Evolutionary conservation across 2,329 filamentous ascomycete species (phyloP).

Genomic region (Fusarium bulbicola): DNA sequence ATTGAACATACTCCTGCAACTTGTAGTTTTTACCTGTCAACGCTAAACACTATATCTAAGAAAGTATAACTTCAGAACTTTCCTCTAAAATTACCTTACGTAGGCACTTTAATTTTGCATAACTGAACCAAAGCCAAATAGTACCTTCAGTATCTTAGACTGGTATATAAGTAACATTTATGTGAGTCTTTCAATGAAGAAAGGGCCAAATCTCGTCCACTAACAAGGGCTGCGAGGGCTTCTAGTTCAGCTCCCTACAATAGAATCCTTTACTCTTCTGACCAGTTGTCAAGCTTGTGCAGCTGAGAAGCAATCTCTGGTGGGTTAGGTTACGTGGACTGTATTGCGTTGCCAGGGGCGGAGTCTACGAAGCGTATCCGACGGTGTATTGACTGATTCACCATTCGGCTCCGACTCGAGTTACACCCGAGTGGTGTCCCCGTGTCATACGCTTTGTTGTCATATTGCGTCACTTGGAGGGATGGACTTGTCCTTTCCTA

Average conservation of each 20-base stretch:
- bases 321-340: not conserved
- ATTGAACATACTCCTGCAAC: not conserved
- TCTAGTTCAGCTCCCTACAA: too few species aligned
- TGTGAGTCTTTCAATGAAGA: too few species aligned
- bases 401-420: slow-evolving; percentile 8
- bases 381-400: not conserved
- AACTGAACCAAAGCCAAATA: not conserved
- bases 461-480: not conserved
- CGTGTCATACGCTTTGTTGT: slow-evolving; percentile 8
- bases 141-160: too few species aligned
- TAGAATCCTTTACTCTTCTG: too few species aligned
- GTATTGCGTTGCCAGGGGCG: not conserved
- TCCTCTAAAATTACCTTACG: not conserved
- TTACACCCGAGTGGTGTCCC: slow-evolving; percentile 1
- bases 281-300: not conserved
- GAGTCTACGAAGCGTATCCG: not conserved
- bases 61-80: too few species aligned
- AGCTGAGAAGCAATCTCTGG: not conserved
- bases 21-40: not conserved
- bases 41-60: too few species aligned
- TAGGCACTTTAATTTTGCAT: not conserved
- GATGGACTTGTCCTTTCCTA: not conserved
- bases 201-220: too few species aligned
- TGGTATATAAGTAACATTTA: too few species aligned
- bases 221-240: too few species aligned